Conservation (phyloP, 352 stramenopile species). For the Phytophthora citrophthora region DNA sequence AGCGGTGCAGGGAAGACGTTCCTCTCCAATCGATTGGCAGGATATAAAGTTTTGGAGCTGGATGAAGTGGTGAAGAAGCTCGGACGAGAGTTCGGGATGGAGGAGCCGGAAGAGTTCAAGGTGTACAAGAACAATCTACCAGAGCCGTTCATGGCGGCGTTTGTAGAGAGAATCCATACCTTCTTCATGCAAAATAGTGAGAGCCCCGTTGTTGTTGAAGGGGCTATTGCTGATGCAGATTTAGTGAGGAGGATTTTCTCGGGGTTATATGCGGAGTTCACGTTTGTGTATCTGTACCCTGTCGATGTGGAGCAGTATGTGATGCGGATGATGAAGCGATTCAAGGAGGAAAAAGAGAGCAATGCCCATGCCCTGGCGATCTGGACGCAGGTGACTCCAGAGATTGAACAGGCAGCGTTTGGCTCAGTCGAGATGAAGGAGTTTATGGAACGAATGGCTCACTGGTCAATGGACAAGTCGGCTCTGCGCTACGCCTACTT, state of each 20-base stretch:
- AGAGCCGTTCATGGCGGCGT: slow-evolving; percentile 4
- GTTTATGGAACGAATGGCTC: slow-evolving; percentile 21
- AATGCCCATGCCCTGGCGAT: no score
- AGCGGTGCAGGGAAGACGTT: slow-evolving; percentile 21
- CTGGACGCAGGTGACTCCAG: slow-evolving; percentile 14
- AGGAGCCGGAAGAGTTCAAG: neutral
- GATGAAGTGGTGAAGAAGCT: slow-evolving; percentile 7
- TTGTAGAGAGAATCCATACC: slow-evolving; percentile 13
- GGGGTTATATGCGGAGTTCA: slow-evolving; percentile 10
- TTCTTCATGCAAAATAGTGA: slow-evolving; percentile 10
- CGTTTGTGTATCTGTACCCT: slow-evolving; percentile 22
- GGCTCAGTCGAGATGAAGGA: slow-evolving; percentile 8
- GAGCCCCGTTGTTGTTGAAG: slow-evolving; percentile 10
- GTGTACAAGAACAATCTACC: slow-evolving; percentile 23
- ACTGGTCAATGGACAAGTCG: slow-evolving; percentile 13
- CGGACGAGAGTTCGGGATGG: slow-evolving; percentile 2
- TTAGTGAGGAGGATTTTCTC: slow-evolving; percentile 20
- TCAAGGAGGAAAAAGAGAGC: slow-evolving; percentile 16
- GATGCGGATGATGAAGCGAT: slow-evolving; percentile 16
- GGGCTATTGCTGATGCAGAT: slow-evolving; percentile 16
- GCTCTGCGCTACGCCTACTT: slow-evolving; percentile 14
- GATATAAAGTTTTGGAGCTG: slow-evolving; percentile 19
- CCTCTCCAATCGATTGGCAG: slow-evolving; percentile 6
- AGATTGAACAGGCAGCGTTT: slow-evolving; percentile 4
- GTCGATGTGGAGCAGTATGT: slow-evolving; percentile 13